A percentile compares a stretch with the other conserved stretches of the same genome.
phyloP scores from a whole-genome alignment of 2,329 filamentous ascomycete species.

The Aspergillus sp. region DNA sequence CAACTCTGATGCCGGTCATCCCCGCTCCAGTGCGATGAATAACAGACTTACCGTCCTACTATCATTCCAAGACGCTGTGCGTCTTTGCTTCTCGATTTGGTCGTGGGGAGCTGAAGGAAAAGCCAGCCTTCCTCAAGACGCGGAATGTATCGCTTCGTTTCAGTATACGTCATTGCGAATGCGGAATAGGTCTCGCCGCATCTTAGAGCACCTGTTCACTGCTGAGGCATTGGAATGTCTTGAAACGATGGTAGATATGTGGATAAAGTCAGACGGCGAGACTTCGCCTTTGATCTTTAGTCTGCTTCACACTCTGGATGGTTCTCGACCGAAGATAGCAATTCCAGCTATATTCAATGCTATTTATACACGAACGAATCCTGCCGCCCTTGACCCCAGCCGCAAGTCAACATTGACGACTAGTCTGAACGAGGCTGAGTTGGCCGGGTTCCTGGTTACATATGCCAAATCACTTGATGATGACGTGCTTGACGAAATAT shows the following conservation, averaged over 20 bases:
- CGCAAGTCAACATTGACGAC: conserved; percentile 89
- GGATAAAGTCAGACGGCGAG: conserved; percentile 62
- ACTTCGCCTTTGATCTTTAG: conserved; percentile 74
- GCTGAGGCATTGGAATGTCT: conserved; percentile 92
- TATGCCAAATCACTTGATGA: conserved; percentile 91
- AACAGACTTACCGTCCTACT: conserved; percentile 89
- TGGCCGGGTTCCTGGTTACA: conserved; percentile 86
- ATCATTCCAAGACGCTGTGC: conserved; percentile 95
- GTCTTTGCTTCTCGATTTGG: conserved; percentile 93
- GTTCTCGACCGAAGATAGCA: conserved; percentile 85
- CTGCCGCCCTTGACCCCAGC: conserved; percentile 73
- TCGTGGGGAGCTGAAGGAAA: conserved; percentile 74
- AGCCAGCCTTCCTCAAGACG: conserved; percentile 58
- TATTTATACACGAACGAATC: conserved; percentile 92
- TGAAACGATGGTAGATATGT: conserved; percentile 86
- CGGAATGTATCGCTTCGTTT: conserved; percentile 77
- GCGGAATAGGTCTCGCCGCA: conserved; percentile 82
- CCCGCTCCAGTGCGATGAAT: conserved; percentile 86
- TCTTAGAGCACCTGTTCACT: conserved; percentile 90
- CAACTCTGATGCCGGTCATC: conserved; percentile 73
- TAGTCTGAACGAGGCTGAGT: conserved; percentile 77
- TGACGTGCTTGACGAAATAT: conserved; percentile 97
- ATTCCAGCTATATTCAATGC: conserved; percentile 95
- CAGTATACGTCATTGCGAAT: conserved; percentile 88
- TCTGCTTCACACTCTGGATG: conserved; percentile 86